Conservation (phyloP, 2,329 filamentous ascomycete species). For the Aureobasidium melanogenum region DNA sequence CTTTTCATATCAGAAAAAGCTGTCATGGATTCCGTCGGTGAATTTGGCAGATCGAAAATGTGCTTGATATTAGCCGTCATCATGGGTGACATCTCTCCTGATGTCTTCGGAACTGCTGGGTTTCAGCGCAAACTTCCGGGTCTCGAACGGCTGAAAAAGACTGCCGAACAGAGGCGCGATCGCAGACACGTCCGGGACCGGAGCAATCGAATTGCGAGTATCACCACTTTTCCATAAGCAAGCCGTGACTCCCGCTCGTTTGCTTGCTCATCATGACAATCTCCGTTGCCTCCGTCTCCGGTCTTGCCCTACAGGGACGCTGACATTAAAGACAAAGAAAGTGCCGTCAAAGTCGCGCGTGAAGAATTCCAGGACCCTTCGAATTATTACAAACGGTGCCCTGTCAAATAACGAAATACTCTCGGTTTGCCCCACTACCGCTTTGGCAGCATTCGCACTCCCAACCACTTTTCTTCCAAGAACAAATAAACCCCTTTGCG, state of each 20-base stretch:
- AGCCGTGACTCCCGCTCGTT: neutral
- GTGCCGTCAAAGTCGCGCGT: neutral
- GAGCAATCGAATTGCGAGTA: neutral
- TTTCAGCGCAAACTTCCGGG: neutral
- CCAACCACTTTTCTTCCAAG: slow-evolving; percentile 4
- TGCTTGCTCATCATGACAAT: slow-evolving; percentile 10
- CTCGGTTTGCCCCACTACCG: slow-evolving; percentile 4
- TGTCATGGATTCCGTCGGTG: neutral
- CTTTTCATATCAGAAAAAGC: neutral
- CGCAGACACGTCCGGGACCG: neutral
- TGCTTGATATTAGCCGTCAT: neutral
- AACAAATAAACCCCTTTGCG: neutral
- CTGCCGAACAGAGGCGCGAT: neutral
- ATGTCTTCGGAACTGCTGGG: neutral
- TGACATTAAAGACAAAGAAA: neutral
- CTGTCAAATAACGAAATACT: neutral
- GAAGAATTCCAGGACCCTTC: neutral
- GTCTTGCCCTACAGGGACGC: neutral
- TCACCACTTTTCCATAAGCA: neutral
- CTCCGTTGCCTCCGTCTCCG: slow-evolving; percentile 5
- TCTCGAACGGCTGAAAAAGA: slow-evolving; percentile 3
- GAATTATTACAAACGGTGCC: neutral
- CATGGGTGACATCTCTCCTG: neutral
- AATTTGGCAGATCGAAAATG: neutral
- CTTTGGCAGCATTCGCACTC: neutral